Conservation (phyloP, 2,329 filamentous ascomycete genomes). For the Cladophialophora exuberans region DNA sequence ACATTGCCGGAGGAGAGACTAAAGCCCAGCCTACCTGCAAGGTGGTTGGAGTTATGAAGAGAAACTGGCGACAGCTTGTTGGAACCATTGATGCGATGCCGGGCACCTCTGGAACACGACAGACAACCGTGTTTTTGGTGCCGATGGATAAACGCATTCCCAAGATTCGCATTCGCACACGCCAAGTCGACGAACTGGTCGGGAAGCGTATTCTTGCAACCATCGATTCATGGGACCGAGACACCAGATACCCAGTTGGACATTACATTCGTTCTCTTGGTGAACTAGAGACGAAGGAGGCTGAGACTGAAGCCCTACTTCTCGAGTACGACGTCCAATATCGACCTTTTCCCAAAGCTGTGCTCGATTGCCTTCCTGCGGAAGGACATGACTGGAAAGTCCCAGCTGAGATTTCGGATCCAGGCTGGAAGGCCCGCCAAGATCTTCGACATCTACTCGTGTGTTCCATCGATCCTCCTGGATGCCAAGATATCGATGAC, state of each 20-base stretch:
- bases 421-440: constrained; percentile 81
- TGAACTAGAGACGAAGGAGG: constrained; percentile 94
- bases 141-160: constrained; percentile 98
- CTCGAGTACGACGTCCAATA: constrained; percentile 98
- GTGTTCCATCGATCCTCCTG: constrained; percentile 95
- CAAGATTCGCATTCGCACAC: constrained; percentile 89
- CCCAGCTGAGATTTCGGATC: constrained; percentile 74
- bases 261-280: constrained; percentile 93
- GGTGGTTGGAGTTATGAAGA: constrained; percentile 88
- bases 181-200: constrained; percentile 84
- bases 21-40: constrained; percentile 86
- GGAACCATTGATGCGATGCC: constrained; percentile 78
- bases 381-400: constrained; percentile 96
- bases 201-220: constrained; percentile 91
- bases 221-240: constrained; percentile 93
- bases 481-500: constrained; percentile 98
- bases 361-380: constrained; percentile 86
- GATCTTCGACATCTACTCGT: constrained; percentile 86
- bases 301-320: constrained; percentile 91
- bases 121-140: constrained; percentile 91
- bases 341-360: constrained; percentile 91
- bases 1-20: constrained; percentile 74
- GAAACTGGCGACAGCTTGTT: constrained; percentile 98
- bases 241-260: constrained; percentile 87
- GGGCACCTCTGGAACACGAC: constrained; percentile 77